These are phyloP conservation scores for Tothia fuscella DNA, from an alignment of 2,329 filamentous ascomycete genomes.

Conservation along the genomic window DNA sequence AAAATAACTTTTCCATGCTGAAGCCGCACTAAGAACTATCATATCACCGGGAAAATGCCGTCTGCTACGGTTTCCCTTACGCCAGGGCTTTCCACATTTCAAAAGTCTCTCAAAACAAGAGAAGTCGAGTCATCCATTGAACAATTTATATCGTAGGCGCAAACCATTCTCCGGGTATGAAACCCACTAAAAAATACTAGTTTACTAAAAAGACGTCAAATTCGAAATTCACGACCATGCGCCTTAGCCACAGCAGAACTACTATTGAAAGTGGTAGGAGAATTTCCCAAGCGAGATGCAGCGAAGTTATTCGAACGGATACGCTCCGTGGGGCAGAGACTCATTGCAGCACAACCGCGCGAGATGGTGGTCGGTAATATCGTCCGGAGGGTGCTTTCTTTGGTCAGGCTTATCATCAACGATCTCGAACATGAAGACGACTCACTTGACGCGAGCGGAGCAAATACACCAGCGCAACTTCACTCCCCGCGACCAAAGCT, in stretches of 20 bases:
- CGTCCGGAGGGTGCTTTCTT: conserved; percentile 73
- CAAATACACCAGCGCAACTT: conserved; percentile 18
- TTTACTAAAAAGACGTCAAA: conserved; percentile 81
- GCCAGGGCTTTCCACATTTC: conserved; percentile 65
- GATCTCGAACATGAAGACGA: conserved; percentile 61
- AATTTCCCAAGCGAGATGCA: conserved; percentile 66
- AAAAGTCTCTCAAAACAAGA: conserved; percentile 65
- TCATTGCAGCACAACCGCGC: conserved; percentile 73
- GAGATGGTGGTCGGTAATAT: conserved; percentile 94
- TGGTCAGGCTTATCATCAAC: conserved; percentile 84
- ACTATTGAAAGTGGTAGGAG: conserved; percentile 73
- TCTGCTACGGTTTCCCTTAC: conserved; percentile 45
- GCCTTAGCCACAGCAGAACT: conserved; percentile 85
- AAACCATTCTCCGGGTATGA: conserved; percentile 9
- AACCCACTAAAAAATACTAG: conserved; percentile 31
- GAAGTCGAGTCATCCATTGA: conserved; percentile 75
- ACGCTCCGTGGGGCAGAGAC: conserved; percentile 61
- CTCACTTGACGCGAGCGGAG: conserved; percentile 45
- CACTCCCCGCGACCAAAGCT: conserved; percentile 24
- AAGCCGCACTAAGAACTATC: neutral
- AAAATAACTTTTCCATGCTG: too few relatives aligned
- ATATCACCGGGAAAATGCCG: conserved; percentile 39
- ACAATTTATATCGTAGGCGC: conserved; percentile 63
- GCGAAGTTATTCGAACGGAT: conserved; percentile 70
- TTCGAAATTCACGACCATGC: conserved; percentile 75